Conservation (phyloP, 2,329 filamentous ascomycete species). For the Aspergillus vadensis region DNA sequence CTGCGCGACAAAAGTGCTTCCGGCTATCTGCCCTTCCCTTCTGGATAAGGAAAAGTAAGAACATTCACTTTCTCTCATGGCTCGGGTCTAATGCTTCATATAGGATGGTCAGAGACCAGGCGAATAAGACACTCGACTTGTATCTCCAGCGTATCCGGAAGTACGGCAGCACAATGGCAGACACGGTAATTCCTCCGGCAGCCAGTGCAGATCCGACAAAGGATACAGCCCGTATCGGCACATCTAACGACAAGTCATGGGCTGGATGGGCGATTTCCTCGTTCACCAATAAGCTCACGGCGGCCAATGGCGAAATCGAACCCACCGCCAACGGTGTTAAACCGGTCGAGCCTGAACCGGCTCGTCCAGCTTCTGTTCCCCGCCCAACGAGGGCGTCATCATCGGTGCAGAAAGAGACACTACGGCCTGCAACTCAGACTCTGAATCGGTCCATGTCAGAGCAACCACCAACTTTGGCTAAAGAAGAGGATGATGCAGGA, state of each 20-base stretch:
- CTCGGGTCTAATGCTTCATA: conserved; percentile 1
- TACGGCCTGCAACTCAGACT: conserved; percentile 30
- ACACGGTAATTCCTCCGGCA: conserved; percentile 72
- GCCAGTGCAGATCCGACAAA: conserved; percentile 50
- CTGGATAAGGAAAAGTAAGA: conserved; percentile 87
- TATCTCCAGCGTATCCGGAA: conserved; percentile 84
- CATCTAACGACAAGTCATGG: conserved; percentile 74
- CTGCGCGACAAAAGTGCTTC: conserved; percentile 79
- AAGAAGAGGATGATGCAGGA: conserved; percentile 58
- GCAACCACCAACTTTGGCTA: conserved; percentile 39
- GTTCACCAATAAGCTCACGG: conserved; percentile 90
- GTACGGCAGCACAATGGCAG: conserved; percentile 73
- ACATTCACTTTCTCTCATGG: not conserved
- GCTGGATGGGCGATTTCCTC: conserved; percentile 98
- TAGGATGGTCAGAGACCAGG: conserved; percentile 80
- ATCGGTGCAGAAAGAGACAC: conserved; percentile 27
- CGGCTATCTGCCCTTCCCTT: conserved; percentile 77
- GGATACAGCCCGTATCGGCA: conserved; percentile 72
- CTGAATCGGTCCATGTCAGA: conserved; percentile 46
- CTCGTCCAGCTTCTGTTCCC: conserved; percentile 53
- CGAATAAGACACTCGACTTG: conserved; percentile 81
- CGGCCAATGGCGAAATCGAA: conserved; percentile 85
- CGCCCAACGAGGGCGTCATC: conserved; percentile 40
- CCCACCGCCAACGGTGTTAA: conserved; percentile 54
- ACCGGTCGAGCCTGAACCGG: conserved; percentile 45